Evolutionary conservation across 139 green algal species (phyloP), one percentile per base, ranked within the genome.

Genomic region (Monoraphidium neglectum): DNA sequence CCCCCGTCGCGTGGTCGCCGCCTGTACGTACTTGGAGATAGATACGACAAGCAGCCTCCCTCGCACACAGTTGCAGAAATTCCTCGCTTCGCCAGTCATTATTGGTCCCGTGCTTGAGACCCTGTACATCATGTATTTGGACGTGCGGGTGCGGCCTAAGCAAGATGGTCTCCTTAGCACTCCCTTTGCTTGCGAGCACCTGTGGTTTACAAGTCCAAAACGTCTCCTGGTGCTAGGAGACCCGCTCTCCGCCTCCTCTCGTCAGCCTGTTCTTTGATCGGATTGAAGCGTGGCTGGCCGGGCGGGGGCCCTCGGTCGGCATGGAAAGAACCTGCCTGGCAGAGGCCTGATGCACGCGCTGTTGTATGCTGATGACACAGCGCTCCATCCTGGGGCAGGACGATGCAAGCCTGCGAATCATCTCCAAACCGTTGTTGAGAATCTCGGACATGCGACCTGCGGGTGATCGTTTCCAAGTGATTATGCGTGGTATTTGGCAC

Each of bases 211-310:
- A 75, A 40, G n/a, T n/a, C n/a, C n/a, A n/a, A n/a, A n/a, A n/a
- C n/a, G n/a, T n/a, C n/a, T n/a, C n/a, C n/a, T n/a, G n/a, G n/a
- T n/a, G n/a, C 66, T 76, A 36, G 75, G 75, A 12, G 61, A 72
- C 47, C 57, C 66, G 1, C 57, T 70, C 3, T 76, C 40, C 43
- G n/a, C 74, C 64, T 36, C 30, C 69, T 8, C 54, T 80, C n/a
- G 76, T 81, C 66, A 56, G 76, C 5, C 47, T 81, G 13, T 76
- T 71, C 28, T 38, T 82, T 68, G 76, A 82, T 37, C 43, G 43
- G 18, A 13, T 77, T 23, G 76, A 82, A 15, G 46, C 64, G 26
- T 68, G 64, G 60, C 12, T 77, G 57, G 30, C 36, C 2, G 16
- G 56, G 24, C 46, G 38, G 28, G 23, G 43, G n/a, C 38, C 6